These are phyloP conservation scores for Colletotrichum zoysiae DNA, from an alignment of 2,329 filamentous ascomycete genomes.

Conservation along the genomic window DNA sequence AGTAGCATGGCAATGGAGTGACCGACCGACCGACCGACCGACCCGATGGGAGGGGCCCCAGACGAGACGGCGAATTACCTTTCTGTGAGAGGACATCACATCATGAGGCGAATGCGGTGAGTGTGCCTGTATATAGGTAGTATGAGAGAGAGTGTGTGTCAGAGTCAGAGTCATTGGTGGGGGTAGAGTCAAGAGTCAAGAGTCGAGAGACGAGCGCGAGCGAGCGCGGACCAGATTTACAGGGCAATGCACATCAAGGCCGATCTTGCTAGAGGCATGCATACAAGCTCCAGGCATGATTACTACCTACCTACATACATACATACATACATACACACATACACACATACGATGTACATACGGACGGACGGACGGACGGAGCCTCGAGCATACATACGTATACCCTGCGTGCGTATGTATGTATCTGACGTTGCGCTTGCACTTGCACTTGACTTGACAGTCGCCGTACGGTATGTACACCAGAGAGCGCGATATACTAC, in stretches of 20 bases:
- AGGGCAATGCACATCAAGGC: conserved; percentile 19
- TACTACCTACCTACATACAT: neutral
- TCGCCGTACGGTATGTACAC: neutral
- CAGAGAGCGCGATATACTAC: no score
- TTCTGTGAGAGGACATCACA: neutral
- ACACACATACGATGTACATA: no score
- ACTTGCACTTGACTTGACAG: neutral
- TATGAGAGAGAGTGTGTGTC: neutral
- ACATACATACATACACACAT: no score
- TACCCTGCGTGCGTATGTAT: neutral
- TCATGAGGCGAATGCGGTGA: neutral
- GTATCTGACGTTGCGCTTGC: neutral
- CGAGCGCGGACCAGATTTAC: conserved; percentile 10
- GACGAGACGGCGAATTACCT: conserved; percentile 9
- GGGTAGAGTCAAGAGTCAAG: neutral
- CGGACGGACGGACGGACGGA: no score
- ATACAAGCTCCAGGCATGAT: no score
- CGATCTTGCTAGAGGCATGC: neutral
- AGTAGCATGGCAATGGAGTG: conserved; percentile 17
- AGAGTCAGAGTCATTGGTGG: conserved; percentile 5
- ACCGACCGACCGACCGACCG: conserved; percentile 10
- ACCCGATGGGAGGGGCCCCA: conserved; percentile 6
- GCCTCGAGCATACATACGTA: no score
- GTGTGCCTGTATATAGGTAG: neutral
- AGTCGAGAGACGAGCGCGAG: conserved; percentile 21